phyloP scores from a whole-genome alignment of 495 filamentous ascomycete species.

The Pyronema omphalodes region DNA sequence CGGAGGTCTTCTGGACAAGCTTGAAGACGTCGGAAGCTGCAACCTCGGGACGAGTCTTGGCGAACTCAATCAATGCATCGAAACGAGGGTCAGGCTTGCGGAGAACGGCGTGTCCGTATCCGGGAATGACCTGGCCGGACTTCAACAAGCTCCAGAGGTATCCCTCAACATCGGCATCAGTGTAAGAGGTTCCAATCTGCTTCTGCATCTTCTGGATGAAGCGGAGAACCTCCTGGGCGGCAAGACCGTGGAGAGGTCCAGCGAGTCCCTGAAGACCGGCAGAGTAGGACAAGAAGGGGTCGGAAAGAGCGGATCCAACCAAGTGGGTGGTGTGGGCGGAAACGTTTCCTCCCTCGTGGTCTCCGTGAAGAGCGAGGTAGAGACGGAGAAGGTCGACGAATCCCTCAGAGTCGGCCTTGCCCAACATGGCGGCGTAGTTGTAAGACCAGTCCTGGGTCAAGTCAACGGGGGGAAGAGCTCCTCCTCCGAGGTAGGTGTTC shows the following conservation, averaged over 20 bases:
- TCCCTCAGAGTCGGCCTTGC: constrained; percentile 85
- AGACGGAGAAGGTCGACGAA: constrained; percentile 96
- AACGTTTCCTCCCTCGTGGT: constrained; percentile 93
- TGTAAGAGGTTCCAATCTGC: constrained; percentile 57
- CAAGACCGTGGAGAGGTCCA: constrained; percentile 84
- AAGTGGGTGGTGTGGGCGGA: constrained; percentile 95
- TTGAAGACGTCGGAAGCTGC: constrained; percentile 51
- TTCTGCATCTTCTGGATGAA: constrained; percentile 93
- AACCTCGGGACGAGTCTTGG: constrained; percentile 33
- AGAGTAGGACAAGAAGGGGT: constrained; percentile 89
- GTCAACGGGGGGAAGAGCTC: constrained; percentile 78
- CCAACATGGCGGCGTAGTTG: constrained; percentile 98
- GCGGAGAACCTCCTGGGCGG: constrained; percentile 90
- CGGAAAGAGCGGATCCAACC: constrained; percentile 85
- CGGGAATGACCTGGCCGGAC: constrained; percentile 84
- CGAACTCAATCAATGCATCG: constrained; percentile 91
- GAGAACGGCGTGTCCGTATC: constrained; percentile 95
- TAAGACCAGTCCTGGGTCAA: constrained; percentile 96
- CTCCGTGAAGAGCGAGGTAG: constrained; percentile 97
- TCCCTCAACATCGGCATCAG: constrained; percentile 55
- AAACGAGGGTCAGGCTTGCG: constrained; percentile 95
- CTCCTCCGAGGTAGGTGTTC: constrained; percentile 96
- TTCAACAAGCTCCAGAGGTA: constrained; percentile 91
- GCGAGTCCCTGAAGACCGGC: constrained; percentile 90
- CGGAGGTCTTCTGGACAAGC: constrained; percentile 70